These are phyloP conservation scores for Solanum rostratum DNA, from an alignment of 257 asterid species.

Conservation along the genomic window DNA sequence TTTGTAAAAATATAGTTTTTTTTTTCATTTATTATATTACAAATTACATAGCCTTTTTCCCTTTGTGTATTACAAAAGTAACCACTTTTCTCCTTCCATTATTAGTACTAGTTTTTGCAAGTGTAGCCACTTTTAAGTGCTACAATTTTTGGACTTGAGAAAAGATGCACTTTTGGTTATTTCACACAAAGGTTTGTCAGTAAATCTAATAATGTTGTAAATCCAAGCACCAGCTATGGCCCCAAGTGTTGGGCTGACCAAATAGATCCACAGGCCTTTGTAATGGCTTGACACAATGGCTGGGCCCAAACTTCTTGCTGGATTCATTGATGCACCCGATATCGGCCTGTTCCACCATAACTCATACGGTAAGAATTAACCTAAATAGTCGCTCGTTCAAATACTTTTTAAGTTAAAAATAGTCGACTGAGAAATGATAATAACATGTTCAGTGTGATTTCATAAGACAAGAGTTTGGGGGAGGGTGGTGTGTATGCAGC, in stretches of 20 bases:
- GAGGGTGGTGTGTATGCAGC: background rate
- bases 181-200: conserved; percentile 66
- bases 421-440: background rate
- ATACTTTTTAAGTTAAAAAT: background rate
- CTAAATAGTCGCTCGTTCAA: background rate
- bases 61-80: background rate
- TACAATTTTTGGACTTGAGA: conserved; percentile 14
- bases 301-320: conserved; percentile 89
- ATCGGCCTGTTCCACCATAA: conserved; percentile 39
- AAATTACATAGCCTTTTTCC: background rate
- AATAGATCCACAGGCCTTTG: conserved; percentile 58
- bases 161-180: conserved; percentile 59
- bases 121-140: background rate
- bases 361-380: background rate
- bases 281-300: conserved; percentile 52
- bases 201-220: conserved; percentile 62
- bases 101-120: background rate
- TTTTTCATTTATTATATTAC: background rate
- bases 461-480: background rate
- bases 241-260: conserved; percentile 65
- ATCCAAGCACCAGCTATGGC: conserved; percentile 83
- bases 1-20: background rate
- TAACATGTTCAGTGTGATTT: background rate
- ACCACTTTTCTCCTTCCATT: background rate
- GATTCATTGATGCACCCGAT: conserved; percentile 96